Evolutionary conservation across 192 early-diverging fungal genomes (phyloP).

Genomic region (Gorgonomyces haynaldii): DNA sequence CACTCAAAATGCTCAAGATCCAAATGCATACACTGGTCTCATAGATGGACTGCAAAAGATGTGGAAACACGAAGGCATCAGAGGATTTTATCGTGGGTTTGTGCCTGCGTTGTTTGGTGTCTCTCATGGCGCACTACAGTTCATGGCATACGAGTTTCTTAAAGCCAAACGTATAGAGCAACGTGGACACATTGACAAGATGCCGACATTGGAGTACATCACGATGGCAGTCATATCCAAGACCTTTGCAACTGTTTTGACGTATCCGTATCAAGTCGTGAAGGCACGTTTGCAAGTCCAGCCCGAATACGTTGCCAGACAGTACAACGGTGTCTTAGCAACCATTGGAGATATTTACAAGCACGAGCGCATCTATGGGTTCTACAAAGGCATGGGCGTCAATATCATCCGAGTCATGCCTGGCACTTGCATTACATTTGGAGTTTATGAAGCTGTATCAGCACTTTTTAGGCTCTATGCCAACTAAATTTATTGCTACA

Average conservation of each 20-base stretch:
- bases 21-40: constrained; percentile 29
- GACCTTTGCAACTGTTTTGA: constrained; percentile 69
- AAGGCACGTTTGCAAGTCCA: constrained; percentile 66
- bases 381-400: constrained; percentile 68
- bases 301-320: constrained; percentile 28
- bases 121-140: constrained; percentile 95
- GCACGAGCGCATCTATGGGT: constrained; percentile 55
- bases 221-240: constrained; percentile 81
- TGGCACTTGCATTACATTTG: constrained; percentile 88
- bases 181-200: neutral
- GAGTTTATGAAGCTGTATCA: constrained; percentile 85
- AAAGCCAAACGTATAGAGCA: neutral
- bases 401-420: constrained; percentile 82
- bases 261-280: constrained; percentile 90
- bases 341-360: constrained; percentile 57
- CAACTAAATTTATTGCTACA: too few relatives aligned
- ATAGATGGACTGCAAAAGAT: constrained; percentile 54
- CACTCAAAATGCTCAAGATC: constrained; percentile 27
- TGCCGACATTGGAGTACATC: constrained; percentile 56
- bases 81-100: constrained; percentile 82
- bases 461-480: too few relatives aligned
- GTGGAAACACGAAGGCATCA: constrained; percentile 59
- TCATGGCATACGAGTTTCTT: constrained; percentile 97
- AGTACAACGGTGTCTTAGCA: constrained; percentile 61
- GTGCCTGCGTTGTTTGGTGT: constrained; percentile 82